These are phyloP conservation scores for Microcyclospora pomicola DNA, from an alignment of 2,329 filamentous ascomycete genomes.

Conservation along the genomic window DNA sequence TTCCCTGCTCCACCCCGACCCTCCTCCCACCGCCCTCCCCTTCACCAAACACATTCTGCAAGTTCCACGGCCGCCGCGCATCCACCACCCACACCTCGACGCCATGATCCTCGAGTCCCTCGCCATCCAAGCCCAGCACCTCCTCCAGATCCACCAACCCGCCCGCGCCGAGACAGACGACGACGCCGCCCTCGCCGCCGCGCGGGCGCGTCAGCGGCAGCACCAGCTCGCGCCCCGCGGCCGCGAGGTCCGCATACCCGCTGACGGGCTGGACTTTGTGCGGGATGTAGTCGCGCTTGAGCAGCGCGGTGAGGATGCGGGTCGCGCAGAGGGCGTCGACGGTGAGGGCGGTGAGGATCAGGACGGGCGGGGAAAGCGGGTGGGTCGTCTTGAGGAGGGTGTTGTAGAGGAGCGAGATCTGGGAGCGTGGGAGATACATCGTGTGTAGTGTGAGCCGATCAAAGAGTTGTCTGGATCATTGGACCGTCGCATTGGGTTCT, in stretches of 20 bases:
- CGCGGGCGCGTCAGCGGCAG: slow-evolving; percentile 72
- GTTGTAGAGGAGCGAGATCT: slow-evolving; percentile 82
- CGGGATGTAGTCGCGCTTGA: slow-evolving; percentile 93
- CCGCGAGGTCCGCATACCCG: slow-evolving; percentile 79
- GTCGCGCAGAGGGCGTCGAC: slow-evolving; percentile 92
- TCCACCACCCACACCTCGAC: slow-evolving; percentile 94
- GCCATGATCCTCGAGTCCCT: slow-evolving; percentile 51
- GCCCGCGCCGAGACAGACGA: slow-evolving; percentile 84
- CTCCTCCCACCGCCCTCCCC: slow-evolving; percentile 30
- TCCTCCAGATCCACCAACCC: slow-evolving; percentile 78
- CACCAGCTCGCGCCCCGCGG: slow-evolving; percentile 64
- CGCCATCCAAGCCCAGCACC: slow-evolving; percentile 56
- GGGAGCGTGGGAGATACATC: slow-evolving; percentile 88
- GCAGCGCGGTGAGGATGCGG: slow-evolving; percentile 79
- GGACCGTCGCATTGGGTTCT: too few relatives aligned
- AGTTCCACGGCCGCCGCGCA: slow-evolving; percentile 82
- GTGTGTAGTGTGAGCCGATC: not conserved
- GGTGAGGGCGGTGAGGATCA: slow-evolving; percentile 85
- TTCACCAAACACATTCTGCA: slow-evolving; percentile 71
- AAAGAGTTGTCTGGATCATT: too few relatives aligned
- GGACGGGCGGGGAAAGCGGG: slow-evolving; percentile 77
- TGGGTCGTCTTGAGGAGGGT: slow-evolving; percentile 78
- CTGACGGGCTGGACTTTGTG: slow-evolving; percentile 94
- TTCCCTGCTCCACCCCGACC: slow-evolving; percentile 57
- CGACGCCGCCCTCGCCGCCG: slow-evolving; percentile 75